Percentiles rank a stretch among this genome's conserved stretches.
Conservation (phyloP, 2,329 filamentous ascomycete genomes). For the Dactylellina drechsleri region DNA sequence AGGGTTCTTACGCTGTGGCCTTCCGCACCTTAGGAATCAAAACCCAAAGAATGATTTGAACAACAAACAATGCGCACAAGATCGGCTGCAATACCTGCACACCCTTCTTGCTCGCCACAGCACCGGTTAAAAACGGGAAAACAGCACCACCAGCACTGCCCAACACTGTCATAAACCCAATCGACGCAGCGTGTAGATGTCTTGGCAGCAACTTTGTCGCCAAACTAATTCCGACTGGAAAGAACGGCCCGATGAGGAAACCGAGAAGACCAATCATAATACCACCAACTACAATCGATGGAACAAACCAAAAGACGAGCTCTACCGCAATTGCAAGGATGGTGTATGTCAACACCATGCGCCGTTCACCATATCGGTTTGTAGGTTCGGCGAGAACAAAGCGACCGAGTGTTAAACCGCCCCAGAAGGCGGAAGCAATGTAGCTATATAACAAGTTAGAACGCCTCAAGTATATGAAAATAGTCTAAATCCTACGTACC, state of each 20-base stretch:
- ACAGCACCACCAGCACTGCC: conserved; percentile 77
- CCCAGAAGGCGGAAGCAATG: conserved; percentile 82
- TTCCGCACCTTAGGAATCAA: conserved; percentile 38
- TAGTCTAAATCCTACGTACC: conserved; percentile 65
- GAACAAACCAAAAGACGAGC: conserved; percentile 83
- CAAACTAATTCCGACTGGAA: conserved; percentile 77
- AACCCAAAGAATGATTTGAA: conserved; percentile 36
- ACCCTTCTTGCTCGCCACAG: conserved; percentile 70
- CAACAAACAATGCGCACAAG: conserved; percentile 66
- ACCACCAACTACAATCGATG: conserved; percentile 77
- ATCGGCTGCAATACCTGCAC: conserved; percentile 70
- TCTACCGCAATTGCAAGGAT: conserved; percentile 72
- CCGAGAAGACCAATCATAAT: conserved; percentile 77
- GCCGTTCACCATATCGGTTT: conserved; percentile 76
- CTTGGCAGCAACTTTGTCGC: conserved; percentile 78
- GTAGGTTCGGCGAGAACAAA: conserved; percentile 80
- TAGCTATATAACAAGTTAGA: conserved; percentile 19
- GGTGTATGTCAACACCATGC: conserved; percentile 73
- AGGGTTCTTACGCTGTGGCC: conserved; percentile 5
- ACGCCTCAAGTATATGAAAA: background rate
- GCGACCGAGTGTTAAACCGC: conserved; percentile 79
- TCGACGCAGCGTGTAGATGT: conserved; percentile 79
- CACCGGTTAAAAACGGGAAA: conserved; percentile 74
- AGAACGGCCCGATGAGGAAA: conserved; percentile 82
- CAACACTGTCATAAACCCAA: conserved; percentile 82